Evolutionary conservation across 1,284 basidiomycete genomes (phyloP), one percentile per base, ranked within the genome.

Genomic region (Heterobasidion parviporum): DNA sequence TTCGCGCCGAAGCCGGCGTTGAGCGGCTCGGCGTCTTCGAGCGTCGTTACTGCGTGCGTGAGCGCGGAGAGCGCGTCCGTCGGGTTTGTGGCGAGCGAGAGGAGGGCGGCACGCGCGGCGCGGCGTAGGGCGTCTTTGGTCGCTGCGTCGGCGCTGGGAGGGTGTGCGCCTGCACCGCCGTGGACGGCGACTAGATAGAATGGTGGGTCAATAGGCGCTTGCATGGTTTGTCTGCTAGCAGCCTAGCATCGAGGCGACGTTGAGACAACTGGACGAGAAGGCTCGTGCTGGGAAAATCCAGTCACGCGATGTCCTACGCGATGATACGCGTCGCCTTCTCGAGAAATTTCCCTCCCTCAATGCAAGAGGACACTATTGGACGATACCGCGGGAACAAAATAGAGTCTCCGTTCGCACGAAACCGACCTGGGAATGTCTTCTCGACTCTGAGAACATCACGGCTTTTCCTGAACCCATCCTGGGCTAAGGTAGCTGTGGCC

Each of bases 1-100:
- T 91, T 91, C 1, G 89, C 87, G 6, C 89, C 88, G 58, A 77
- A 81, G 0, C 87, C 87, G 3, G 61, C 60, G 36, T 62, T 62
- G 9, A 62, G 59, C 1, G 59, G 53, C 15, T 52, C 55, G 1
- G 56, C 50, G 12, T 59, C 53, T 44, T 62, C 61, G 41, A 62
- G 58, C 4, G 56, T 16, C 10, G 53, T 33, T 43, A 61, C 49
- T n/a, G 56, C 35, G 12, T n/a, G 7, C 1, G 55, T 52, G 26
- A 41, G 45, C 12, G 53, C 35, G 44, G 56, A 50, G 46, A 61
- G 55, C 9, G 60, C 57, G 1, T 51, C 18, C 8, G 54, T 35
- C n/a, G 46, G 36, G 18, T 50, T 10, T 3, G 49, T 32, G 49
- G 49, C 8, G 9, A 35, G 26, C 15, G 16, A 15, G 12, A 26